A percentile compares a stretch with the other conserved stretches of the same genome.
Conservation (phyloP, 495 filamentous ascomycete species). For the Penicillium flavigenum region DNA sequence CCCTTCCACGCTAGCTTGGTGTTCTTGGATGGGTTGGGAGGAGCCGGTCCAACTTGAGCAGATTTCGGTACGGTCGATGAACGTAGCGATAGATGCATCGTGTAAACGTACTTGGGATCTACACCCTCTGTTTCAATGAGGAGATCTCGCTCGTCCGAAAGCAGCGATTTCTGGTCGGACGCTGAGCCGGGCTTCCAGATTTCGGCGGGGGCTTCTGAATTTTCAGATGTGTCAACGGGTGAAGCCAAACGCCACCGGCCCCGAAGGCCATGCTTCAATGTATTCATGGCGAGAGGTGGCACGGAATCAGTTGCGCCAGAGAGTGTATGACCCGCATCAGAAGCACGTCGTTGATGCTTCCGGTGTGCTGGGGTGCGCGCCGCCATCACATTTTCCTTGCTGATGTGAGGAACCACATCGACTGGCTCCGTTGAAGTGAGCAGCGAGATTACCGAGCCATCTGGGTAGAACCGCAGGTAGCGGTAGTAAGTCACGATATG, state of each 20-base stretch:
- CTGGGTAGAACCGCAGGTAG: conserved; percentile 90
- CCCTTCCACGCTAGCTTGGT: conserved; percentile 88
- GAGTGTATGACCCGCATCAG: conserved; percentile 41
- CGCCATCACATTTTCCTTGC: conserved; percentile 47
- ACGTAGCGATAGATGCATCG: conserved; percentile 69
- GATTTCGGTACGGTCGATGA: conserved; percentile 52
- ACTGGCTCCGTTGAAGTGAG: conserved; percentile 76
- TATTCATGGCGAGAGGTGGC: conserved; percentile 40
- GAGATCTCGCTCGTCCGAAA: conserved; percentile 43
- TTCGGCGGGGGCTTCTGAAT: conserved; percentile 19
- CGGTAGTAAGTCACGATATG: conserved; percentile 98
- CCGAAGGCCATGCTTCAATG: conserved; percentile 58
- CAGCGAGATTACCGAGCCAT: conserved; percentile 77
- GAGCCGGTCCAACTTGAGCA: conserved; percentile 25
- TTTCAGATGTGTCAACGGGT: conserved; percentile 27
- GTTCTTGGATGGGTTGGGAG: conserved; percentile 53
- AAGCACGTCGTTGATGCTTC: conserved; percentile 35
- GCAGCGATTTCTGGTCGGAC: conserved; percentile 15
- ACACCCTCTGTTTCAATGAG: conserved; percentile 85
- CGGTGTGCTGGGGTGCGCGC: conserved; percentile 30
- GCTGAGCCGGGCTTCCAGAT: conserved; percentile 10
- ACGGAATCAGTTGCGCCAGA: conserved; percentile 35
- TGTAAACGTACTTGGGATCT: conserved; percentile 73
- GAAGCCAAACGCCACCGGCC: conserved; percentile 61
- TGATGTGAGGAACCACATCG: conserved; percentile 78